These are phyloP conservation scores for Chaetomium fimeti DNA, from an alignment of 495 filamentous ascomycete genomes.

Conservation along the genomic window DNA sequence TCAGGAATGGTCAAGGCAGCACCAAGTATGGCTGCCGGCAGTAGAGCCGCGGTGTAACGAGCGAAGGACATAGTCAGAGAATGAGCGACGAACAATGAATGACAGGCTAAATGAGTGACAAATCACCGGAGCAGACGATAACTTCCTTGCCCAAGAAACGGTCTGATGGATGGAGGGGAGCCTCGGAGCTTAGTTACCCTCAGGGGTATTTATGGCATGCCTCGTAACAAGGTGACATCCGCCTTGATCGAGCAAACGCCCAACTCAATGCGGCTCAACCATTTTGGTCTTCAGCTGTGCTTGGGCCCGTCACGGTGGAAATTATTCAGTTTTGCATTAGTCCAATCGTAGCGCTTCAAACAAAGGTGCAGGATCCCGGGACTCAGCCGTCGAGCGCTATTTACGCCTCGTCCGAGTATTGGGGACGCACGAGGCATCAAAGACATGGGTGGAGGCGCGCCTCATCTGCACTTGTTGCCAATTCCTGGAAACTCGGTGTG, in stretches of 20 bases:
- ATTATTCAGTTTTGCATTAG: background rate
- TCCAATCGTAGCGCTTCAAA: background rate
- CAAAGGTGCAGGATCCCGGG: background rate
- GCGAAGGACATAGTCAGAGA: constrained; percentile 8
- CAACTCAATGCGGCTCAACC: background rate
- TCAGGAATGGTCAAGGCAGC: background rate
- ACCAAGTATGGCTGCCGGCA: constrained; percentile 19
- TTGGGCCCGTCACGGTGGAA: background rate
- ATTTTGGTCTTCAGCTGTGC: background rate
- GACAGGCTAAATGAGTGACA: constrained; percentile 1
- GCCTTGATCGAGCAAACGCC: background rate
- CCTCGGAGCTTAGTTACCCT: background rate
- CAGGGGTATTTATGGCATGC: background rate
- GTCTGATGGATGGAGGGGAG: background rate
- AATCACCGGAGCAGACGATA: background rate
- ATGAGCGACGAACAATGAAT: constrained; percentile 10
- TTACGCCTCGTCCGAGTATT: background rate
- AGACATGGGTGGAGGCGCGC: background rate
- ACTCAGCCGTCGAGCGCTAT: background rate
- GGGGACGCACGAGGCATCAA: background rate
- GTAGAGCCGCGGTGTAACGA: constrained; percentile 14
- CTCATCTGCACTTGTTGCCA: background rate
- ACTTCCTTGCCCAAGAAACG: background rate
- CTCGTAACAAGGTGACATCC: background rate
- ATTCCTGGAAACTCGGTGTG: background rate